Percentiles rank a stretch among this genome's conserved stretches.
Conservation (phyloP, 352 stramenopile species). For the Aphanomyces stellatus region DNA sequence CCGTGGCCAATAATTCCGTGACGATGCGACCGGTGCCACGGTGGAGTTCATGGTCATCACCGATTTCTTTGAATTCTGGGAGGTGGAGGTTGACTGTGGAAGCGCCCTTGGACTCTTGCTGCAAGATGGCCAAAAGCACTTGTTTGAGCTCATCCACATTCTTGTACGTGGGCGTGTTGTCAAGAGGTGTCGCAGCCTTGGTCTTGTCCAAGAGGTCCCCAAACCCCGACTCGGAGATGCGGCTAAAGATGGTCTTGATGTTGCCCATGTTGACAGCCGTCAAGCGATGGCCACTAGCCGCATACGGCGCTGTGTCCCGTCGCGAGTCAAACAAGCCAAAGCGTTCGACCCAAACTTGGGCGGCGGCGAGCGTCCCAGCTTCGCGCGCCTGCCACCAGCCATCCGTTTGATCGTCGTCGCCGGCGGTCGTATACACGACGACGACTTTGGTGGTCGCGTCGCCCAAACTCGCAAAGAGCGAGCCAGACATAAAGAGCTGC, state of each 20-base stretch:
- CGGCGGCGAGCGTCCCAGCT: conserved; percentile 6
- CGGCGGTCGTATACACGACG: conserved; percentile 6
- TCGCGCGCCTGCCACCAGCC: conserved; percentile 17
- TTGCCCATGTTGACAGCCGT: no score
- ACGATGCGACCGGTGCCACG: background rate
- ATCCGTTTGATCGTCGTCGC: background rate
- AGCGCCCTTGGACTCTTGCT: background rate
- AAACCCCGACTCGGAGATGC: no score
- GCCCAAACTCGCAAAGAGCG: background rate
- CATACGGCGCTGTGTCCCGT: no score
- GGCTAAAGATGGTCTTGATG: no score
- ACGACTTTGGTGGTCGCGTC: background rate
- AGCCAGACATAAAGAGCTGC: conserved; percentile 9
- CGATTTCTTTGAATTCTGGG: background rate
- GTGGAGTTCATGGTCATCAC: conserved; percentile 13
- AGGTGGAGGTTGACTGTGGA: background rate
- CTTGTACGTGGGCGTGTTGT: no score
- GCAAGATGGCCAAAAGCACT: no score
- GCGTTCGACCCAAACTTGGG: conserved; percentile 3
- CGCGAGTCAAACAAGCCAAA: conserved; percentile 20
- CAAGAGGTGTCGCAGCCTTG: no score
- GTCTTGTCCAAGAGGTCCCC: no score
- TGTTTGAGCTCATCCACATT: no score
- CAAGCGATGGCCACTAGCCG: no score
- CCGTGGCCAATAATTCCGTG: background rate